Evolutionary conservation across 306 rosid species (phyloP), one percentile per base, ranked within the genome.

Genomic region (Phaseolus lunatus): DNA sequence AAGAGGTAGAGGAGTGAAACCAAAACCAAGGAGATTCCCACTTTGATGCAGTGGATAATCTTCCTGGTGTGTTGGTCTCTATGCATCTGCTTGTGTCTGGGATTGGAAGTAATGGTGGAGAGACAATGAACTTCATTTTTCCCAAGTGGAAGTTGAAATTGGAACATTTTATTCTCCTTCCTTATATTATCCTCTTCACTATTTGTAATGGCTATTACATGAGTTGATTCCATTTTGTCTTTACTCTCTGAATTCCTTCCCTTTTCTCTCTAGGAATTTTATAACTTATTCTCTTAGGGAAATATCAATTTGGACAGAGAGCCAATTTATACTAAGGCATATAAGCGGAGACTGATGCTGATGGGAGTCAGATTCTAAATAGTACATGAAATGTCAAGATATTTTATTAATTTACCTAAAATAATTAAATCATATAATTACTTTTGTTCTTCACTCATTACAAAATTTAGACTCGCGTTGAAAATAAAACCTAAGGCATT

Each of bases 1-100:
- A 92, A 59, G 26, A 92, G 89, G 80, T 87, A 92, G 7, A 95
- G 84, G 57, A 92, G 90, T 12, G 98, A 94, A 31, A 94, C 93
- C 78, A 92, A 63, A 61, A 88, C 95, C 16, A 94, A 70, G 2
- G 98, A 91, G 49, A 86, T 48, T 73, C 95, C 98, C 4, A 92
- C 95, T 81, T 92, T 94, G 82, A 85, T 22, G 49, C 97, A 83
- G 79, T 94, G 98, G 16, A 88, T 87, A 13, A 88, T 3, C 79
- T 81, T 94, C 67, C 64, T 88, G 39, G 86, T 83, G 16, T 77
- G 75, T 2, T 82, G 59, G 13, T 75, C 75, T 23, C 50, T 85
- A 18, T 57, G 84, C 80, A 37, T 81, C 66, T 70, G 33, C 63
- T 78, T 83, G 13, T 73, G 78, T 27, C 24, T 72, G 16, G 44